Evolutionary conservation across 257 asterid species (phyloP), one percentile per base, ranked within the genome.

Genomic region (Handroanthus guayacan): DNA sequence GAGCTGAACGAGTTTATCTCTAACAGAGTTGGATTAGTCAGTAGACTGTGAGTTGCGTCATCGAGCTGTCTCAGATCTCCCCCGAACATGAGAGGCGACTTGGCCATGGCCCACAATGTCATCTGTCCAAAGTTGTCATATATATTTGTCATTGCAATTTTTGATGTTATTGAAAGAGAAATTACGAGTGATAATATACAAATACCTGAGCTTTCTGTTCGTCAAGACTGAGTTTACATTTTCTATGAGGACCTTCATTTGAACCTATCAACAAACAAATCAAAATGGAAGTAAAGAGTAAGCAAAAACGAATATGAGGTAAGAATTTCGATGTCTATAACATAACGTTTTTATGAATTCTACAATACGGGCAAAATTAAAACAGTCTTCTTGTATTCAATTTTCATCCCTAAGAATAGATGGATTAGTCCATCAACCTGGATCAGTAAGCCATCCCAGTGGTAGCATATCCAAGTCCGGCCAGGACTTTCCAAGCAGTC

Each of bases 381-480:
- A 79, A 20, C 9, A 51, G 9, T 56, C 31, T 44, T 67, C 58
- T 17, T 16, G 71, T 76, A 7, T 39, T 55, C 57, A 69, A 20
- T 62, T 72, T 68, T 41, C 34, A 34, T 57, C 64, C 6, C 7
- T 18, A 48, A 34, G 43, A 71, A 14, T 31, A 41, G 72, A 55
- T 38, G 52, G 16, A 18, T 37, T n/a, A 56, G 56, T 48, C 69
- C 7, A 11, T 39, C 71, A 67, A 95, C 96, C 96, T 84, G 84
- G 82, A 83, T 85, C 84, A 25, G 97, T 85, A 75, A 95, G 96
- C 97, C 96, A 91, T 61, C 99, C 99, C 16, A 95, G 78, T 4
- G 99, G 99, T 69, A 95, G 92, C 98, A 93, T 95, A 83, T 95
- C 99, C 57, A 89, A 90, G 89, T 95, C 99, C 0, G 98, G 99